Evolutionary conservation across 2,329 filamentous ascomycete genomes (phyloP).

Genomic region (Didymosphaeria variabile): DNA sequence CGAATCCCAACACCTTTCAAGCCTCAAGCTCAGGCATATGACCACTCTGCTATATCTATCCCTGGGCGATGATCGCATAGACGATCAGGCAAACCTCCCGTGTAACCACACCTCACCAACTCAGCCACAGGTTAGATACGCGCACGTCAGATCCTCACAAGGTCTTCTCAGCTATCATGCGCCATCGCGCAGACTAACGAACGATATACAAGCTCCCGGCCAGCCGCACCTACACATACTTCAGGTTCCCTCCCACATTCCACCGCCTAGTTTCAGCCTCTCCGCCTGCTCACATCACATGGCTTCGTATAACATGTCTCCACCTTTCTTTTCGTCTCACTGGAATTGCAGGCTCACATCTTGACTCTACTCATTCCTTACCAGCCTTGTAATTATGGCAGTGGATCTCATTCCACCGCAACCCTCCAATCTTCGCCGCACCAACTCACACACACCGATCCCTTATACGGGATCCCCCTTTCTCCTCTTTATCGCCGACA

Average conservation of each 20-base stretch:
- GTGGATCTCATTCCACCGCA: neutral
- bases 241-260: neutral
- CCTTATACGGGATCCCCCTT: slow-evolving; percentile 36
- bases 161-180: neutral
- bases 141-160: neutral
- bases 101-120: slow-evolving; percentile 11
- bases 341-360: neutral
- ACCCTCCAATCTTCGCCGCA: neutral
- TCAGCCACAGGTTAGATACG: neutral
- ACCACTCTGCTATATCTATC: neutral
- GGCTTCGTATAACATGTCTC: neutral
- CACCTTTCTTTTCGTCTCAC: neutral
- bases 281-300: slow-evolving; percentile 9
- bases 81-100: neutral
- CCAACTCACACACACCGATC: slow-evolving; percentile 16
- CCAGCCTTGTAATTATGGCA: neutral
- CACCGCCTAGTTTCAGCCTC: slow-evolving; percentile 2
- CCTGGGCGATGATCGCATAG: neutral
- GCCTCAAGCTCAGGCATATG: too few relatives aligned
- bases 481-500: slow-evolving; percentile 30
- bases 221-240: neutral
- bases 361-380: neutral
- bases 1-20: too few relatives aligned
- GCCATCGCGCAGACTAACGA: neutral
- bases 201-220: neutral